phyloP scores from a whole-genome alignment of 2,329 filamentous ascomycete genomes.

The Trichoderma endophyticum region DNA sequence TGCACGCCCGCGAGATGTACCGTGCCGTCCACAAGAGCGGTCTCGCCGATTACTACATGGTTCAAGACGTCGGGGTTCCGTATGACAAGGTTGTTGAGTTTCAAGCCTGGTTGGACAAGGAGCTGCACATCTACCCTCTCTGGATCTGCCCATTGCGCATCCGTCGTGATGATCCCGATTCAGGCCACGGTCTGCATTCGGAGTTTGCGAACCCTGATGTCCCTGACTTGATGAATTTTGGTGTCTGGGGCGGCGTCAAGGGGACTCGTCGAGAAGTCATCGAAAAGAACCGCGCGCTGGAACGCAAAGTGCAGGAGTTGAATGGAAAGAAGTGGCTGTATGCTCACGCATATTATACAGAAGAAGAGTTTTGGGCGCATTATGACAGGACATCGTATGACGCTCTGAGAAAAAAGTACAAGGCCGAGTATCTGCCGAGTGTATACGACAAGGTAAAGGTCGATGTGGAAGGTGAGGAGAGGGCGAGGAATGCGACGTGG shows the following conservation, averaged over 20 bases:
- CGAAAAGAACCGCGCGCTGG: conserved; percentile 55
- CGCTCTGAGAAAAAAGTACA: conserved; percentile 54
- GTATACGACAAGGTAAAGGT: conserved; percentile 68
- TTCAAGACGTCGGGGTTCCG: conserved; percentile 61
- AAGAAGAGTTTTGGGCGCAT: conserved; percentile 65
- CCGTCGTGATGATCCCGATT: conserved; percentile 40
- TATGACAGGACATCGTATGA: conserved; percentile 62
- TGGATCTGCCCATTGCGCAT: conserved; percentile 55
- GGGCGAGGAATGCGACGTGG: conserved; percentile 33
- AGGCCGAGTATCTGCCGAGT: conserved; percentile 56
- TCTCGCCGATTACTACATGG: conserved; percentile 57
- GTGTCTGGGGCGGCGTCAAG: conserved; percentile 56
- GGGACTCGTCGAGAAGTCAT: conserved; percentile 46
- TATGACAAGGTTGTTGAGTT: conserved; percentile 43
- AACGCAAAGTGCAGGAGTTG: conserved; percentile 55
- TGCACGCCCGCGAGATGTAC: conserved; percentile 64
- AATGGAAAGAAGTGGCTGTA: conserved; percentile 69
- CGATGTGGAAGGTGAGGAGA: conserved; percentile 36
- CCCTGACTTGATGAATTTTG: conserved; percentile 56
- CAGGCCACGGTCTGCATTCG: conserved; percentile 46
- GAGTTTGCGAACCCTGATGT: conserved; percentile 39
- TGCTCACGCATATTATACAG: conserved; percentile 64
- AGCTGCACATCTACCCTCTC: conserved; percentile 49
- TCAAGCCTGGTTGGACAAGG: conserved; percentile 45
- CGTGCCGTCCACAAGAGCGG: conserved; percentile 61